These are phyloP conservation scores for Phytopythium kandeliae DNA, from an alignment of 352 stramenopile genomes.

Conservation along the genomic window DNA sequence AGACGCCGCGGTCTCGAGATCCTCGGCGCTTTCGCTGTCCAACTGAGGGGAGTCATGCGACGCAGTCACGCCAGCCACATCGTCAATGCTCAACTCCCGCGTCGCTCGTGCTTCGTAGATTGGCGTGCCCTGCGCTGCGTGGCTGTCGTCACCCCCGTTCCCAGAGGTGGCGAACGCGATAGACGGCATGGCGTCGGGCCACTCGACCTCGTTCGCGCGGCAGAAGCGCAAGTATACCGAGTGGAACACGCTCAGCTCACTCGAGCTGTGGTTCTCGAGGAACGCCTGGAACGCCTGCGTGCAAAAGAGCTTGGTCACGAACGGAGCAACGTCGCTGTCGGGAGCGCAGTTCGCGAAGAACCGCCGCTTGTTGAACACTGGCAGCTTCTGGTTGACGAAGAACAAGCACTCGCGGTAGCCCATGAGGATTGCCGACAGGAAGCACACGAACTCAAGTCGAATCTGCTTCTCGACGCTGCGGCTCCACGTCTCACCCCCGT, in stretches of 20 bases:
- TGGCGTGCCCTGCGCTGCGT: background rate
- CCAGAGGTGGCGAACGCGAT: slow-evolving; percentile 3
- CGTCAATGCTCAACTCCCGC: background rate
- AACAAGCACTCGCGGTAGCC: slow-evolving; percentile 84
- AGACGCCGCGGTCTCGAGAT: background rate
- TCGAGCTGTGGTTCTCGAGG: slow-evolving; percentile 67
- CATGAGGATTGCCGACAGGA: slow-evolving; percentile 53
- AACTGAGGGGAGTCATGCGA: background rate
- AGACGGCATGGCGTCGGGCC: slow-evolving; percentile 28
- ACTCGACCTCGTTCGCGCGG: slow-evolving; percentile 47
- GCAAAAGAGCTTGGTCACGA: slow-evolving; percentile 61
- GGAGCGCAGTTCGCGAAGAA: slow-evolving; percentile 57
- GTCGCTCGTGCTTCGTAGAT: slow-evolving; percentile 1
- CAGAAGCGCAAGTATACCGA: slow-evolving; percentile 62
- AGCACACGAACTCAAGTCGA: slow-evolving; percentile 73
- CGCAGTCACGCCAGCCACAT: too few relatives aligned
- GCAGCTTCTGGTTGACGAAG: slow-evolving; percentile 81
- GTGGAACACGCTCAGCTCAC: slow-evolving; percentile 74
- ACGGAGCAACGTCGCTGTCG: slow-evolving; percentile 58
- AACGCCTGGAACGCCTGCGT: slow-evolving; percentile 80
- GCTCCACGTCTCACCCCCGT: slow-evolving; percentile 4
- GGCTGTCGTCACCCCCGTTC: background rate
- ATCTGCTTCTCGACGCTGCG: slow-evolving; percentile 47
- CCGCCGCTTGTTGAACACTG: slow-evolving; percentile 84
- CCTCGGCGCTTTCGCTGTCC: background rate